These are phyloP conservation scores for Helianthus tuberosus DNA, from an alignment of 129 eudicot species.

Conservation along the genomic window DNA sequence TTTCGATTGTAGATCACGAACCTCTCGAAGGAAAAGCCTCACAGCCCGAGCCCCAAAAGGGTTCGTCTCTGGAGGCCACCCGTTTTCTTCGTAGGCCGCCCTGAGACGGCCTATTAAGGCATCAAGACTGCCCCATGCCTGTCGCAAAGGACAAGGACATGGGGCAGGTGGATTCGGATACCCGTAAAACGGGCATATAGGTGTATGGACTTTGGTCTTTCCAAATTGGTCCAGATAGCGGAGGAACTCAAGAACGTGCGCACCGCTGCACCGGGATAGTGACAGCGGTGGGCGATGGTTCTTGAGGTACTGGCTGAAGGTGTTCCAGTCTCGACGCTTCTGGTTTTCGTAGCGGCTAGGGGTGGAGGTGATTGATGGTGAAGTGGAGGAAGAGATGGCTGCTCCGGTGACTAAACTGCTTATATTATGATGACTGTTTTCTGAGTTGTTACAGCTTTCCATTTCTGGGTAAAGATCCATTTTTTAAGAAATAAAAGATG, in stretches of 20 bases:
- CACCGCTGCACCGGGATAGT: constrained; percentile 41
- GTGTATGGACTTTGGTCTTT: constrained; percentile 42
- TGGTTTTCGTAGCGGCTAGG: constrained; percentile 55
- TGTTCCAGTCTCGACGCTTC: constrained; percentile 53
- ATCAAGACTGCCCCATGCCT: constrained; percentile 51
- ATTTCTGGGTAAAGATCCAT: constrained; percentile 47
- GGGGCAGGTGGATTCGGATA: constrained; percentile 46
- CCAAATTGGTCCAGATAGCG: constrained; percentile 50
- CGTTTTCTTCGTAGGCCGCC: constrained; percentile 44
- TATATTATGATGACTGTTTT: constrained; percentile 27
- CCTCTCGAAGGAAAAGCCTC: constrained; percentile 44
- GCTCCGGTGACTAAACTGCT: constrained; percentile 23
- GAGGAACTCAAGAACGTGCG: constrained; percentile 48
- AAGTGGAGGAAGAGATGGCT: constrained; percentile 17
- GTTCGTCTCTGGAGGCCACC: constrained; percentile 44
- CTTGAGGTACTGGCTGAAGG: constrained; percentile 43
- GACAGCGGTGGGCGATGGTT: constrained; percentile 51
- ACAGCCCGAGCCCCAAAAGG: constrained; percentile 54
- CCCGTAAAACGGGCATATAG: constrained; percentile 43
- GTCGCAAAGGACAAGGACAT: constrained; percentile 43
- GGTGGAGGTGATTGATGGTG: constrained; percentile 44
- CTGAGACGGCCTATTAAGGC: constrained; percentile 41
- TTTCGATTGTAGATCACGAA: constrained; percentile 47
- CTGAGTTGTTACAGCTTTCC: constrained; percentile 38
- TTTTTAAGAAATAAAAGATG: constrained; percentile 1